These are phyloP conservation scores for bread wheat (Triticum aestivum) DNA, from an alignment of 176 grass and related monocot genomes.

Conservation along the genomic window IWGSC_CS_RefSeq_v2.1 NC_057796.1:44663977-44664476, in stretches of 20 bases:
- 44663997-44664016: too few species aligned
- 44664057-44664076: neutral
- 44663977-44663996: neutral
- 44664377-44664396: neutral
- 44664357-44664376: neutral
- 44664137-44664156: neutral
- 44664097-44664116: neutral
- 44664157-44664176: neutral
- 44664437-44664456: neutral
- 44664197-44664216: neutral
- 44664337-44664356: neutral
- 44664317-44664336: neutral
- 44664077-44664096: neutral
- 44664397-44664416: neutral
- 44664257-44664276: neutral
- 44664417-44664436: neutral
- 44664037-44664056: neutral
- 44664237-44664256: neutral
- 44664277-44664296: neutral
- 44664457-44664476: neutral
- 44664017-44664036: neutral
- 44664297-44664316: neutral
- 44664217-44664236: neutral
- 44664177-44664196: neutral
- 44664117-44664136: neutral